phyloP scores from a whole-genome alignment of 768 basidiomycete genomes.

The Antrodiella citrinella region DNA sequence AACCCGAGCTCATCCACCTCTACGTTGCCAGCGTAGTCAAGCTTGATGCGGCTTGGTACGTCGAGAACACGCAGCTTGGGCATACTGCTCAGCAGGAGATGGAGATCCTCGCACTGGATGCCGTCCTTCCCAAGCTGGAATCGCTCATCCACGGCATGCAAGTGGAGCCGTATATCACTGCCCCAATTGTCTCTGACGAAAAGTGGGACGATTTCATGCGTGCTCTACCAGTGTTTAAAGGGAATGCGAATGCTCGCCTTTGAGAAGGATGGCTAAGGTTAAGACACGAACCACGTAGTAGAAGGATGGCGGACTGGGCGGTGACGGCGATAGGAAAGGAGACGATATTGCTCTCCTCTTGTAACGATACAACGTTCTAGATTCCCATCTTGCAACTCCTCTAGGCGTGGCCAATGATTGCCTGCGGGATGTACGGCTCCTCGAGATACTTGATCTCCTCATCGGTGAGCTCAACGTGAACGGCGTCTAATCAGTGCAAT shows the following conservation, averaged over 20 bases:
- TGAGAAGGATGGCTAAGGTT: no score
- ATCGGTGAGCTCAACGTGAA: constrained; percentile 39
- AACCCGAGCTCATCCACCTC: constrained; percentile 18
- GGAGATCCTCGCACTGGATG: constrained; percentile 10
- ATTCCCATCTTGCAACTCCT: no score
- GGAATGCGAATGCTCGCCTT: neutral
- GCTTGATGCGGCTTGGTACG: constrained; percentile 26
- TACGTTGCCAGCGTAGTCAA: constrained; percentile 20
- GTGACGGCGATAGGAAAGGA: no score
- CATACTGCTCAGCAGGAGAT: constrained; percentile 30
- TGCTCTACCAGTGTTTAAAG: neutral
- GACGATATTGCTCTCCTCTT: no score
- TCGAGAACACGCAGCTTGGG: constrained; percentile 31
- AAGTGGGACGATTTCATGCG: constrained; percentile 11
- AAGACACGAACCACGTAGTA: no score
- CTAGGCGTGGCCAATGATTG: constrained; percentile 15
- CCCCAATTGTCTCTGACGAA: constrained; percentile 16
- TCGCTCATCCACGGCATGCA: constrained; percentile 9
- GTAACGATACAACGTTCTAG: no score
- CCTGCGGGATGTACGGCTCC: constrained; percentile 41
- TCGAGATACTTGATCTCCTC: constrained; percentile 53
- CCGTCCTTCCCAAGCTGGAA: constrained; percentile 11
- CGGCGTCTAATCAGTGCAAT: constrained; percentile 24
- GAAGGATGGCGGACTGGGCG: no score
- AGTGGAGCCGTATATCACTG: constrained; percentile 8